Evolutionary conservation across 2,329 filamentous ascomycete species (phyloP).

Genomic region (Ambrosiella xylebori): DNA sequence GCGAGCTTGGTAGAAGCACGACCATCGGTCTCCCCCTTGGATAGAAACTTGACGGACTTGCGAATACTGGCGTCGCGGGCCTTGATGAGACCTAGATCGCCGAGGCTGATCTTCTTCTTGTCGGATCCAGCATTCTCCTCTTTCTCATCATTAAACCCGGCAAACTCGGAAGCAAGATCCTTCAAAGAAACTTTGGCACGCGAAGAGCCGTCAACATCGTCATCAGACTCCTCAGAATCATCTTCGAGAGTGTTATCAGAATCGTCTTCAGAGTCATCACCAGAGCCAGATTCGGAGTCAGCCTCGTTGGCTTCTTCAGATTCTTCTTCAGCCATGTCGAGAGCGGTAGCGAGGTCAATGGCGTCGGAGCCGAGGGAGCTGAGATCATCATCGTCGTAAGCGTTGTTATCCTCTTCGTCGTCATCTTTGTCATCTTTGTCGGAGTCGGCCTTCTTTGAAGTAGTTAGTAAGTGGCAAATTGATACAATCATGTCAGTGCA

Average conservation of each 20-base stretch:
- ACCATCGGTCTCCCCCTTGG: constrained; percentile 39
- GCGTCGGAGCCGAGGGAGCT: constrained; percentile 42
- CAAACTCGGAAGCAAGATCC: constrained; percentile 51
- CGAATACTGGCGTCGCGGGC: constrained; percentile 60
- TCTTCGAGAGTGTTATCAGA: constrained; percentile 14
- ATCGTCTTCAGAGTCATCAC: constrained; percentile 24
- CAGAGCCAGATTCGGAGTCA: constrained; percentile 26
- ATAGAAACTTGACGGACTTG: constrained; percentile 60
- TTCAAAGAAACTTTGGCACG: constrained; percentile 28
- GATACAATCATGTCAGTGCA: neutral
- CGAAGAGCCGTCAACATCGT: constrained; percentile 37
- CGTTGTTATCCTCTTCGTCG: constrained; percentile 27
- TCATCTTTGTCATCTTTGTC: constrained; percentile 40
- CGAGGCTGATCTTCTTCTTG: constrained; percentile 49
- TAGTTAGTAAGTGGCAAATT: neutral
- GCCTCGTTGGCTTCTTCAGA: constrained; percentile 28
- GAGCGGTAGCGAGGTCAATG: constrained; percentile 39
- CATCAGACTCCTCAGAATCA: constrained; percentile 21
- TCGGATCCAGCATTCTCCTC: constrained; percentile 30
- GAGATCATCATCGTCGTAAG: constrained; percentile 32
- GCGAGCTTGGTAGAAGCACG: constrained; percentile 47
- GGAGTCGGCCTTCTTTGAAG: constrained; percentile 25
- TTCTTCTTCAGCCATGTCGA: constrained; percentile 35
- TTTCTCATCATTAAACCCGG: constrained; percentile 42
- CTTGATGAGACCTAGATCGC: constrained; percentile 54